Percentiles rank a stretch among this genome's conserved stretches.
phyloP scores from a whole-genome alignment of 495 filamentous ascomycete genomes.

The Clavariopsis aquatica region DNA sequence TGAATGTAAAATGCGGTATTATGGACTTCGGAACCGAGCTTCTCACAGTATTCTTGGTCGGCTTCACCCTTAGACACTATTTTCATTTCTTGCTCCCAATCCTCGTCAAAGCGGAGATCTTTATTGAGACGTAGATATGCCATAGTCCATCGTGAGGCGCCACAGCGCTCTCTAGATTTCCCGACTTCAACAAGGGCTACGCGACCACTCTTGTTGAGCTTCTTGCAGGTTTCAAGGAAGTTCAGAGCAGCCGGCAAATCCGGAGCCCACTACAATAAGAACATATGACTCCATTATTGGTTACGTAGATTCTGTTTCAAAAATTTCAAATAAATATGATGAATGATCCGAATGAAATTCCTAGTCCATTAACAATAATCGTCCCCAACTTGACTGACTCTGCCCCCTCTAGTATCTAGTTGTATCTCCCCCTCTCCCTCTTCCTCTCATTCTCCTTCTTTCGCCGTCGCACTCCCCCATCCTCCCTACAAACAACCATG shows the following conservation, averaged over 20 bases:
- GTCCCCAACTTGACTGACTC: no score
- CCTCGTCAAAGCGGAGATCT: constrained; percentile 37
- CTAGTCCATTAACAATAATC: no score
- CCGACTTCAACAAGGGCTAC: constrained; percentile 40
- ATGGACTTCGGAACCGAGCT: constrained; percentile 28
- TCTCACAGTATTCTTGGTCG: constrained; percentile 35
- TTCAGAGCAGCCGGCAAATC: constrained; percentile 40
- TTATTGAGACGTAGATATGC: constrained; percentile 39
- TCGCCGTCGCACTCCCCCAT: no score
- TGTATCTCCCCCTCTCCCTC: no score
- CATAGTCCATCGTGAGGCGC: constrained; percentile 41
- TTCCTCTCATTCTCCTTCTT: no score
- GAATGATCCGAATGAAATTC: no score
- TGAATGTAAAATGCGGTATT: not conserved
- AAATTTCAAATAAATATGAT: no score
- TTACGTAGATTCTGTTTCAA: no score
- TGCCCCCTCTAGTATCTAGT: no score
- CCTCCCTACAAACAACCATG: no score
- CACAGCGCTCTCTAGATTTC: constrained; percentile 37
- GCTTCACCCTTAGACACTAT: constrained; percentile 33
- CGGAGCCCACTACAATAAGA: constrained; percentile 37
- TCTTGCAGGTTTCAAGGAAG: constrained; percentile 37
- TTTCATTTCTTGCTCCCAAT: constrained; percentile 40
- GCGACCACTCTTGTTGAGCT: constrained; percentile 29
- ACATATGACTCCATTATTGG: constrained; percentile 29